phyloP scores from a whole-genome alignment of 2,329 filamentous ascomycete species.

The Aspergillus sclerotialis region DNA sequence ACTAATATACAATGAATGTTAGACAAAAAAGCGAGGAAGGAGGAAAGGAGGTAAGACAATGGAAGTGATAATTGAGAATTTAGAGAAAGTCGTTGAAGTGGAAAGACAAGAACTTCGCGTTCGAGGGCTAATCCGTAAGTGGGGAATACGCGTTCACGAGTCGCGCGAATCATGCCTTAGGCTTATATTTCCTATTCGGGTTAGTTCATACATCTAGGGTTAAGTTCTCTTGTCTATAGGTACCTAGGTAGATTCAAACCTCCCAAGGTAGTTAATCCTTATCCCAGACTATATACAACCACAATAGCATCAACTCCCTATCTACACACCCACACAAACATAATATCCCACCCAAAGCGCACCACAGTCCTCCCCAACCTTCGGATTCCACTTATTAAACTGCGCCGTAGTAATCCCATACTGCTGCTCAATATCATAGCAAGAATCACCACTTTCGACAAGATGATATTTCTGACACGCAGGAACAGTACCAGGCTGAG shows the following conservation, averaged over 20 bases:
- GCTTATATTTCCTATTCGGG: constrained; percentile 24
- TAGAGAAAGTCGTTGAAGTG: constrained; percentile 3
- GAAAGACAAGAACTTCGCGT: constrained; percentile 15
- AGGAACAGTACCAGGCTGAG: no score
- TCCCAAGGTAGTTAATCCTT: no score
- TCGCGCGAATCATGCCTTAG: constrained; percentile 21
- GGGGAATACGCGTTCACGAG: constrained; percentile 18
- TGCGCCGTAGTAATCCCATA: constrained; percentile 3
- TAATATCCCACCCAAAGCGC: constrained; percentile 6
- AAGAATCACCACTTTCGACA: no score
- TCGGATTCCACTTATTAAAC: constrained; percentile 8
- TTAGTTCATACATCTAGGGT: constrained; percentile 15
- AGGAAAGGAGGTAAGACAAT: neutral
- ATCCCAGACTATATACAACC: no score
- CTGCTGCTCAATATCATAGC: no score
- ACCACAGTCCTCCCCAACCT: constrained; percentile 3
- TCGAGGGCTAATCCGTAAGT: constrained; percentile 17
- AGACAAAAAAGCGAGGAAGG: no score
- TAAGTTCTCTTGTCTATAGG: no score
- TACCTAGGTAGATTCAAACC: no score
- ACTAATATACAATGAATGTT: no score
- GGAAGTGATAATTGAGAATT: constrained; percentile 4
- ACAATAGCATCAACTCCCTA: no score
- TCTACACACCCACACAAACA: constrained; percentile 6
- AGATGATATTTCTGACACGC: no score